Evolutionary conservation across 208 protist species (phyloP).

Genomic region (Leptomonas pyrrhocoris): DNA sequence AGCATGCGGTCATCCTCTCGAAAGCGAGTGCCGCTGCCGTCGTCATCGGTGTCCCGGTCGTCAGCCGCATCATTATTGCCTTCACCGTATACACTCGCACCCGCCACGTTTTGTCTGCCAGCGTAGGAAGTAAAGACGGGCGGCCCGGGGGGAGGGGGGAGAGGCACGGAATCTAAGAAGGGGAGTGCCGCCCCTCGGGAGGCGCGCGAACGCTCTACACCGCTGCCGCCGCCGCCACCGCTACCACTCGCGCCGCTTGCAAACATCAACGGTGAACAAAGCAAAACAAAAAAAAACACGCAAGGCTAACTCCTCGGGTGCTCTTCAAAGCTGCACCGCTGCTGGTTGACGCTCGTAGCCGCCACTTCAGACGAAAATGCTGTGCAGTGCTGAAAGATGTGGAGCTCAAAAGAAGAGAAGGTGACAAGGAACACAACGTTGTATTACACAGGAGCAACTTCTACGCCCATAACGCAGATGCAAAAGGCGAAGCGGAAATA

Average conservation of each 20-base stretch:
- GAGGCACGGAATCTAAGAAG: constrained; percentile 16
- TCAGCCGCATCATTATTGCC: neutral
- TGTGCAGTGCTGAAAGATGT: too few relatives aligned
- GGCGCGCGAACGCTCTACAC: constrained; percentile 4
- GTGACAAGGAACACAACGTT: neutral
- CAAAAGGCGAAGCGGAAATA: neutral
- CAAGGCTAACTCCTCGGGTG: neutral
- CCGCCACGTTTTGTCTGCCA: neutral
- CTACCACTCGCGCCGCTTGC: constrained; percentile 3
- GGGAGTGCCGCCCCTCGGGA: constrained; percentile 8
- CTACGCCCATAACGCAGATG: neutral
- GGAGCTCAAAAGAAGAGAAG: neutral
- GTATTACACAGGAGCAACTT: neutral
- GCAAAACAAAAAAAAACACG: neutral
- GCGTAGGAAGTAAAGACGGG: constrained; percentile 9
- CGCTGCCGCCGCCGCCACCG: constrained; percentile 13
- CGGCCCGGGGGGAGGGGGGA: neutral
- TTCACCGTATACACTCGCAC: neutral
- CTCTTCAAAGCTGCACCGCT: too few relatives aligned
- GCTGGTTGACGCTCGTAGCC: too few relatives aligned
- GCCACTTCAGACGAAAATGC: too few relatives aligned
- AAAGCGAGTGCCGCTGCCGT: constrained; percentile 23
- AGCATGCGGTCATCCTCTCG: constrained; percentile 76
- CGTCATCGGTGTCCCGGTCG: neutral
- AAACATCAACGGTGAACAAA: constrained; percentile 11